A percentile compares a stretch with the other conserved stretches of the same genome.
These are phyloP conservation scores for Singerocomus rubriflavus DNA, from an alignment of 1,284 basidiomycete species.

Conservation along the genomic window DNA sequence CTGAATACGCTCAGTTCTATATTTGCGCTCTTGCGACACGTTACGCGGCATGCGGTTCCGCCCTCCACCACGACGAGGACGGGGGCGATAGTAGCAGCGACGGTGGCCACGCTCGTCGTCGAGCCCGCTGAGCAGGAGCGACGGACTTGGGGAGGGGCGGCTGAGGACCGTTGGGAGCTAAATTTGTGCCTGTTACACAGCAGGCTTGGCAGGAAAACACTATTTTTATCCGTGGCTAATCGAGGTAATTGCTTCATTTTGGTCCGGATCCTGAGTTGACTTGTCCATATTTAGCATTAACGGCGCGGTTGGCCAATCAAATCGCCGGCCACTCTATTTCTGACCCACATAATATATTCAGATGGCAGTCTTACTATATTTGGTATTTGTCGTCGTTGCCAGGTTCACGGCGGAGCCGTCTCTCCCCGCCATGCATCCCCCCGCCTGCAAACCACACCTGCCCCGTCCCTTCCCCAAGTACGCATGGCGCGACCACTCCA, in stretches of 20 bases:
- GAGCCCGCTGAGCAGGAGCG: not conserved
- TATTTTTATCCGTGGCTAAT: constrained; percentile 32
- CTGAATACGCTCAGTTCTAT: constrained; percentile 28
- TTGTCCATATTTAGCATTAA: not conserved
- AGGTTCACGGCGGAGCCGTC: constrained; percentile 4
- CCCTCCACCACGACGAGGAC: not conserved
- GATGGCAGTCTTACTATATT: constrained; percentile 10
- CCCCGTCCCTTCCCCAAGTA: constrained; percentile 19
- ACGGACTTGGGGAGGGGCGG: not conserved
- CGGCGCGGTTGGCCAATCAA: constrained; percentile 27
- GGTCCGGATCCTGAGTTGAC: constrained; percentile 12
- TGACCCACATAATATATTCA: constrained; percentile 8
- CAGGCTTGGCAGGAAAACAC: constrained; percentile 29
- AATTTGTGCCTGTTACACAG: constrained; percentile 31
- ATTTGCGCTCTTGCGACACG: constrained; percentile 21
- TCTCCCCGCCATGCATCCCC: constrained; percentile 13
- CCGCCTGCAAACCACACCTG: not conserved
- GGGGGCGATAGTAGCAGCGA: not conserved
- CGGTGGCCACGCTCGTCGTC: not conserved
- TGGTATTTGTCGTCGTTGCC: constrained; percentile 12
- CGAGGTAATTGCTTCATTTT: constrained; percentile 24
- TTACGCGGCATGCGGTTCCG: not conserved
- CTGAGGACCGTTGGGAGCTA: constrained; percentile 11
- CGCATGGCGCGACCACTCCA: constrained; percentile 19
- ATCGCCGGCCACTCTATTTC: constrained; percentile 18